These are phyloP conservation scores for Lasiodiplodia gonubiensis DNA, from an alignment of 2,329 filamentous ascomycete species.

Conservation along the genomic window DNA sequence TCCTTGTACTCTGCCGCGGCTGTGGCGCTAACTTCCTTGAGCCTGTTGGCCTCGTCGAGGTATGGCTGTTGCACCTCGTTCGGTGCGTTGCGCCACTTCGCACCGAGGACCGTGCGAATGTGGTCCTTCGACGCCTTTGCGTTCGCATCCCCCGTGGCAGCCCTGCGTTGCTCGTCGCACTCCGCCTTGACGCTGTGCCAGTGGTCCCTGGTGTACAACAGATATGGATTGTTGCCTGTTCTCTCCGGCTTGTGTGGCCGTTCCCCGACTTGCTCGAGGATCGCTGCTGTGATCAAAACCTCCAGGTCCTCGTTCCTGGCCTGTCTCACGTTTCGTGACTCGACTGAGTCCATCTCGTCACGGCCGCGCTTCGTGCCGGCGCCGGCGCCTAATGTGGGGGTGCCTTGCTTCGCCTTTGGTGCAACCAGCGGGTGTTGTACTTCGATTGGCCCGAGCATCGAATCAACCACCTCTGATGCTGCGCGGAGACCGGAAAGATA, in stretches of 20 bases:
- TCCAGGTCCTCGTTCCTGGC: slow-evolving; percentile 57
- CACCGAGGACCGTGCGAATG: slow-evolving; percentile 82
- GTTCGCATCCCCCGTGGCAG: slow-evolving; percentile 67
- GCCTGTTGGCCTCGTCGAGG: slow-evolving; percentile 72
- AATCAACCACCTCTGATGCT: slow-evolving; percentile 82
- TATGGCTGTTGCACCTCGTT: slow-evolving; percentile 77
- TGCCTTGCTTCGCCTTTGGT: slow-evolving; percentile 55
- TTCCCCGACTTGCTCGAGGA: slow-evolving; percentile 70
- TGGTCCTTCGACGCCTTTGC: slow-evolving; percentile 73
- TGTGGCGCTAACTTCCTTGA: slow-evolving; percentile 69
- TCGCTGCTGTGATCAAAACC: slow-evolving; percentile 61
- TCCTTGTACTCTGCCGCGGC: slow-evolving; percentile 65
- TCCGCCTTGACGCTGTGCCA: slow-evolving; percentile 68
- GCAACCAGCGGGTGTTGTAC: slow-evolving; percentile 75
- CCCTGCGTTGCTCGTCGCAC: slow-evolving; percentile 70
- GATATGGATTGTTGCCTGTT: slow-evolving; percentile 80
- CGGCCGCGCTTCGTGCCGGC: slow-evolving; percentile 28
- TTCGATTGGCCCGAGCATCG: slow-evolving; percentile 79
- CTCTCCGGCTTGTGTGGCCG: slow-evolving; percentile 75
- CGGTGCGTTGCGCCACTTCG: slow-evolving; percentile 84
- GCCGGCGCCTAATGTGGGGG: slow-evolving; percentile 17
- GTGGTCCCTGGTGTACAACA: slow-evolving; percentile 82
- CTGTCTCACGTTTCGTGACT: slow-evolving; percentile 33
- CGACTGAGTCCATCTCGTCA: slow-evolving; percentile 31
- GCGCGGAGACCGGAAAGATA: slow-evolving; percentile 92